Conservation (phyloP, 805 yeast species). For the Clavispora asparagi region DNA sequence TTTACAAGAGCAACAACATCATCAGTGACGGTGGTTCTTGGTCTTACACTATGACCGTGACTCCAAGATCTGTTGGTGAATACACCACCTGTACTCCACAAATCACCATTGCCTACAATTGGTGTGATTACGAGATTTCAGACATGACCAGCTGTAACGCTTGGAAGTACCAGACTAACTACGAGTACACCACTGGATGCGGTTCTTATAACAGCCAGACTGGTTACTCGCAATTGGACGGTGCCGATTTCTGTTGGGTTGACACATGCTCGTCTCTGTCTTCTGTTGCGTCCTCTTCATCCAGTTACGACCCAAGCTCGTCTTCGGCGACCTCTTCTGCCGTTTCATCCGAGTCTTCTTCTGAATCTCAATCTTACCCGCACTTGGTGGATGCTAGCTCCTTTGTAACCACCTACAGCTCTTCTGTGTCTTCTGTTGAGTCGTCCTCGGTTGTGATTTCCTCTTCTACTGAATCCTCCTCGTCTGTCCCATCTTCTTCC, state of each 20-base stretch:
- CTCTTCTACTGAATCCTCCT: too few species aligned
- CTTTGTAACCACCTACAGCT: too few species aligned
- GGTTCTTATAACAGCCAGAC: background rate
- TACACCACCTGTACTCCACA: background rate
- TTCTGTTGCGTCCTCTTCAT: background rate
- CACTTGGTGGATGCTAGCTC: too few species aligned
- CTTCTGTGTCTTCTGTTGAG: too few species aligned
- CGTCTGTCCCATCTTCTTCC: too few species aligned
- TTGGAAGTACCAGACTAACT: background rate
- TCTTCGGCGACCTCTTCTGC: background rate
- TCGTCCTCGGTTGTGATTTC: background rate
- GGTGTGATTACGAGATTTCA: background rate
- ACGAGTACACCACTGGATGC: background rate
- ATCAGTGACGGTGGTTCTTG: background rate
- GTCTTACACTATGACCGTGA: background rate
- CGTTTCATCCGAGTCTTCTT: background rate
- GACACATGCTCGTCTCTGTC: background rate
- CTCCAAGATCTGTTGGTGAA: background rate
- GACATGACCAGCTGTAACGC: background rate
- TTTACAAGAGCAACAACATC: background rate
- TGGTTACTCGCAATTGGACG: background rate
- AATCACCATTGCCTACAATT: conserved; percentile 1
- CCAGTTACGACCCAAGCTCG: background rate
- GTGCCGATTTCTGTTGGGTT: conserved; percentile 1
- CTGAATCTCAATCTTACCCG: too few species aligned